A percentile compares a stretch with the other conserved stretches of the same genome.
phyloP scores from a whole-genome alignment of 371 early-diverging fungal species.

The Rhizopus stolonifer region DNA sequence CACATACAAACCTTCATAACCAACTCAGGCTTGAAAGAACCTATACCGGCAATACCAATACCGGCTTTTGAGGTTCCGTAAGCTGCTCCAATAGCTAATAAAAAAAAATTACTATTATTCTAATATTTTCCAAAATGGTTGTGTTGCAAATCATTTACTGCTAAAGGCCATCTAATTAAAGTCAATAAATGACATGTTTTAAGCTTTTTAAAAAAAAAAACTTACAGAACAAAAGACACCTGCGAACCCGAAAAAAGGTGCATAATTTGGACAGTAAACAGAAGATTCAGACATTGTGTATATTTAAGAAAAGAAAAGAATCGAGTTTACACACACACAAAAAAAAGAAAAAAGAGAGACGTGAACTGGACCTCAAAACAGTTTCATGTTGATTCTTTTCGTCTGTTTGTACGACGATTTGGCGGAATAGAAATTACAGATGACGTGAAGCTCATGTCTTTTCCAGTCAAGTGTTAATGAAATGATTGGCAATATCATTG shows the following conservation, averaged over 20 bases:
- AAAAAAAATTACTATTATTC: too few relatives aligned
- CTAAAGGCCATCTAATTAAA: conserved; percentile 41
- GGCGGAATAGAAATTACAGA: not conserved
- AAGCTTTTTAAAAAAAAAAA: not conserved
- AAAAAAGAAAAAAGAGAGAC: not conserved
- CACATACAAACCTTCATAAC: conserved; percentile 70
- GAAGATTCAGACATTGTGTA: conserved; percentile 29
- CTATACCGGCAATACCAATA: conserved; percentile 86
- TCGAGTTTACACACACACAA: too few relatives aligned
- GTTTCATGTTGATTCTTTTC: not conserved
- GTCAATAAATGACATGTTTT: not conserved
- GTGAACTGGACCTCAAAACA: not conserved
- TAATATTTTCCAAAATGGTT: not conserved
- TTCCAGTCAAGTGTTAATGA: too few relatives aligned
- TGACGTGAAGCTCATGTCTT: too few relatives aligned
- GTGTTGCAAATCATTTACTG: conserved; percentile 24
- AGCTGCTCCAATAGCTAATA: conserved; percentile 84
- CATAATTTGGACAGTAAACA: conserved; percentile 47
- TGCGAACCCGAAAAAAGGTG: conserved; percentile 52
- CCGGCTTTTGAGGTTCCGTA: conserved; percentile 93
- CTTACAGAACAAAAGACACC: conserved; percentile 50
- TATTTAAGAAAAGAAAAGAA: not conserved
- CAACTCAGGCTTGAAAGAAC: conserved; percentile 85
- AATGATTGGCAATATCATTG: too few relatives aligned
- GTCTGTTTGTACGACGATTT: too few relatives aligned